Evolutionary conservation across 192 early-diverging fungal genomes (phyloP), one percentile per base, ranked within the genome.

Genomic region (Backusella sp.): DNA sequence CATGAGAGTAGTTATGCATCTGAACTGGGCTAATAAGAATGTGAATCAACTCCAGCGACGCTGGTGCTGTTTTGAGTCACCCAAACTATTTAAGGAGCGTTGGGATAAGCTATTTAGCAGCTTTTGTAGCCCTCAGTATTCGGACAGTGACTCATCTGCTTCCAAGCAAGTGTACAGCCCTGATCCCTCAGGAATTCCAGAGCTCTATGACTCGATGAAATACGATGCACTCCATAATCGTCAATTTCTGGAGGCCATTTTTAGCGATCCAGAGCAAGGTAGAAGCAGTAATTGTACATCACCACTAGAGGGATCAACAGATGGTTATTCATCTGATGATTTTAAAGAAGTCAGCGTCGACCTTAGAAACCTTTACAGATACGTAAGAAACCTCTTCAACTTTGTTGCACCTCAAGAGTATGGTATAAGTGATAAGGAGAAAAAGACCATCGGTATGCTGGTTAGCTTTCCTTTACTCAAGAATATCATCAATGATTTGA

Each of bases 171-270:
- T 17, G 9, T 68, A 68, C 7, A 68, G 35, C 19, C 68, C 76
- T 15, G 92, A 94, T 72, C 94, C 96, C 0, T 93, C 94, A 37
- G 96, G 96, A 78, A 90, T 96, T 6, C 95, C 95, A 15, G 94
- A 97, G 76, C 85, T 99, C 6, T 97, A 98, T 77, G 97, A 99
- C 78, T 96, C 96, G 37, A 82, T 98, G 26, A 99, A 99, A 77
- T 98, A 96, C 75, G 97, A 99, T 75, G 91, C 97, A n/a, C 79
- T 99, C 56, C 97, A 99, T 78, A 99, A 99, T 78, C 90, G 97
- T 23, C 80, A 84, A 34, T 97, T 97, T 78, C 74, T 96, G 28
- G 91, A 96, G 56, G 88, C 87, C 67, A 92, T 90, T 52, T 93
- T 92, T 77, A 83, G 84, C 19, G 86, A 86, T 53, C 79, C 72